Evolutionary conservation across 768 basidiomycete species (phyloP).

Genomic region (Psilocybe azurescens): DNA sequence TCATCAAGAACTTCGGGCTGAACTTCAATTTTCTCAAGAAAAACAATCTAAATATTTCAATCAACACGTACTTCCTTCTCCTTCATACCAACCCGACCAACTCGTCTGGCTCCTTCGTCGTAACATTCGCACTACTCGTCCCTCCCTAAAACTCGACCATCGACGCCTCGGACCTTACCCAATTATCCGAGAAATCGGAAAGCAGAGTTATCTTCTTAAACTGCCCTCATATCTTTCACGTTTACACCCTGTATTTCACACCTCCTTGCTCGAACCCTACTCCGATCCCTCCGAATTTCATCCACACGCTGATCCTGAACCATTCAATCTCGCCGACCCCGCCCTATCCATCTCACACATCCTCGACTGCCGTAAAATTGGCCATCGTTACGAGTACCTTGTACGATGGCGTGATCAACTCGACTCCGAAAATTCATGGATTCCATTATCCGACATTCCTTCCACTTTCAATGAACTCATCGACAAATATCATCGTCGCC

Average conservation of each 20-base stretch:
- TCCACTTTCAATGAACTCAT: constrained; percentile 28
- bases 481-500: constrained; percentile 2
- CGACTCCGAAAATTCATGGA: constrained; percentile 38
- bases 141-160: constrained; percentile 44
- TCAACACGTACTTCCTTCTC: constrained; percentile 26
- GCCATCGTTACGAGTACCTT: constrained; percentile 41
- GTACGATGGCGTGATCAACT: constrained; percentile 30
- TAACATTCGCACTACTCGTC: constrained; percentile 47
- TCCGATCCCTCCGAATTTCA: constrained; percentile 37
- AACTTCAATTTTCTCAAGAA: constrained; percentile 35
- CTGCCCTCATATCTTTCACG: constrained; percentile 36
- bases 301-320: constrained; percentile 26
- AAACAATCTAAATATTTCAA: constrained; percentile 33
- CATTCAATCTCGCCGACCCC: constrained; percentile 26
- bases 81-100: constrained; percentile 35
- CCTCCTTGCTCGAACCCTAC: constrained; percentile 40
- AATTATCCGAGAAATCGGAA: constrained; percentile 20
- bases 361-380: constrained; percentile 37
- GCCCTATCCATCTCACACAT: constrained; percentile 27
- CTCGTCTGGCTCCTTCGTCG: constrained; percentile 40
- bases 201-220: constrained; percentile 31
- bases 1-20: constrained; percentile 37
- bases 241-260: constrained; percentile 46
- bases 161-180: constrained; percentile 27
- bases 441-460: constrained; percentile 40